Evolutionary conservation across 2,329 filamentous ascomycete species (phyloP).

Genomic region (Metarhizium guizhouense): DNA sequence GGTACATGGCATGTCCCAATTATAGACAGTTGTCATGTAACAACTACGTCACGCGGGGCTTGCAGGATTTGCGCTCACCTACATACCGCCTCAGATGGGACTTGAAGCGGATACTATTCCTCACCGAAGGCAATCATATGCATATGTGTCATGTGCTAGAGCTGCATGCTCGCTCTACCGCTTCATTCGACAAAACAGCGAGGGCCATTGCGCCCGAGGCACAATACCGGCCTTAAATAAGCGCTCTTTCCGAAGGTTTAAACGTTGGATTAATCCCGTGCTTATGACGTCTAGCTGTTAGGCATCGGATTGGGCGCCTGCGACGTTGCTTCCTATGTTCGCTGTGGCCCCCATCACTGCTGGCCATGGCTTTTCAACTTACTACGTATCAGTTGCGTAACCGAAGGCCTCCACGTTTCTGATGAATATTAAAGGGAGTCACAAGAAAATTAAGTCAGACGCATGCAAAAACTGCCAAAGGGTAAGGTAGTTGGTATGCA

Average conservation of each 20-base stretch:
- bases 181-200: background rate
- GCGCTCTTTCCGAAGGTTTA: background rate
- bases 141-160: background rate
- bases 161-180: background rate
- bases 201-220: background rate
- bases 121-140: background rate
- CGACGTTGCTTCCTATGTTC: background rate
- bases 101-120: background rate
- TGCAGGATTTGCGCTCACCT: background rate
- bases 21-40: background rate
- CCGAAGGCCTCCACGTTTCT: background rate
- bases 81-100: background rate
- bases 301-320: background rate
- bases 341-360: background rate
- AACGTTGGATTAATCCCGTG: background rate
- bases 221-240: background rate
- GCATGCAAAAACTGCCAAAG: background rate
- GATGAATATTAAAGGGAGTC: background rate
- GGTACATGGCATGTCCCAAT: background rate
- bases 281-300: background rate
- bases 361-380: background rate
- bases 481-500: background rate
- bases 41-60: background rate
- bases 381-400: background rate
- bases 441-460: background rate